Evolutionary conservation across 768 basidiomycete genomes (phyloP).

Genomic region (Termitomyces sp.): DNA sequence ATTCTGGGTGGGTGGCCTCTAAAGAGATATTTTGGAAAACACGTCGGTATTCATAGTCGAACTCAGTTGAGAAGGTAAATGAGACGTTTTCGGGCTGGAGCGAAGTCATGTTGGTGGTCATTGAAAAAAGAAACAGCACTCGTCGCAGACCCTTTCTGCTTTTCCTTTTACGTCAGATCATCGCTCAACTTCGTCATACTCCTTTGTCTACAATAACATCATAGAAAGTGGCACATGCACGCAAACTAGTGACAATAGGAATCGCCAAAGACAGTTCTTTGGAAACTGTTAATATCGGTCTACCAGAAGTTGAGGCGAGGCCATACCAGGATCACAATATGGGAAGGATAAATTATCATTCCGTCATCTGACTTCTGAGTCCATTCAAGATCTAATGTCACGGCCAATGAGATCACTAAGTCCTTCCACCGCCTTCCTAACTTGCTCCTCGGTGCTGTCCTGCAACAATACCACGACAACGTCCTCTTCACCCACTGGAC

Average conservation of each 20-base stretch:
- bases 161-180: not conserved
- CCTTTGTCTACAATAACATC: not conserved
- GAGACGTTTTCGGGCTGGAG: not conserved
- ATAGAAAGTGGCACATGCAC: not conserved
- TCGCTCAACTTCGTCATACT: too few relatives aligned
- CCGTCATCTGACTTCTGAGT: not conserved
- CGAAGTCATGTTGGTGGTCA: not conserved
- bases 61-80: not conserved
- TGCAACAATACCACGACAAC: constrained; percentile 62
- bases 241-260: not conserved
- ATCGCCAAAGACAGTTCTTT: not conserved
- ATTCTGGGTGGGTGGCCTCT: constrained; percentile 5
- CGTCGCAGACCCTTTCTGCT: not conserved
- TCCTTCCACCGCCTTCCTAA: constrained; percentile 40
- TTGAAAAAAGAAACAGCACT: not conserved
- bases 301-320: not conserved
- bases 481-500: constrained; percentile 62
- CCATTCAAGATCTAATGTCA: not conserved
- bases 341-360: not conserved
- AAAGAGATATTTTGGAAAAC: constrained; percentile 1
- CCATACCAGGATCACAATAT: not conserved
- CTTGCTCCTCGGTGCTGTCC: constrained; percentile 54
- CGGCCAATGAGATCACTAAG: constrained; percentile 25
- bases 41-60: constrained; percentile 7
- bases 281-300: not conserved